Evolutionary conservation across 2,329 filamentous ascomycete species (phyloP).

Genomic region (Paraphaeosphaeria minitans): DNA sequence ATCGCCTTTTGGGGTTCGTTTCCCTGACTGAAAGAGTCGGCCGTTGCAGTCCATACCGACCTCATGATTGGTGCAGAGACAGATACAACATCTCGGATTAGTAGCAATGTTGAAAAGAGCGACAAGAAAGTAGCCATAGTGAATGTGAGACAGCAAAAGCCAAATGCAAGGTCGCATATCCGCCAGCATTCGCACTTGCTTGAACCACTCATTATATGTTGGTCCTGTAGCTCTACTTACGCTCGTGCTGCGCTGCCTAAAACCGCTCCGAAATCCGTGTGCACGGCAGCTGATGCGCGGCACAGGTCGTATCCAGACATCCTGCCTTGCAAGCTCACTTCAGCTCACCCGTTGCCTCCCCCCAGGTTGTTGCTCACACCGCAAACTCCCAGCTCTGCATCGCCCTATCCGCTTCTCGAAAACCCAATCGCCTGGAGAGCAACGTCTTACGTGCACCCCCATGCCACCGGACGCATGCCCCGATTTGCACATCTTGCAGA

Average conservation of each 20-base stretch:
- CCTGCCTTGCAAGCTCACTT: conserved; percentile 1
- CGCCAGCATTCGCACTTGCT: neutral
- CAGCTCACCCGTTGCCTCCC: neutral
- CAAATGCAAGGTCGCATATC: neutral
- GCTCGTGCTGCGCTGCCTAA: neutral
- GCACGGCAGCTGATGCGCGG: conserved; percentile 1
- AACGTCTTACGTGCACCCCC: conserved; percentile 4
- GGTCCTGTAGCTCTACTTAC: neutral
- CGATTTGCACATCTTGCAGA: neutral
- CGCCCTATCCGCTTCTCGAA: neutral
- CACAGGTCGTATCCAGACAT: neutral
- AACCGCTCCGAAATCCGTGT: neutral
- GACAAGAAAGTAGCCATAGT: conserved; percentile 12
- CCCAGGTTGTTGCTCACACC: conserved; percentile 1
- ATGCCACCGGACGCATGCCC: neutral
- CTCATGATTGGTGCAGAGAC: conserved; percentile 26
- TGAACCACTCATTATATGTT: neutral
- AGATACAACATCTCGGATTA: conserved; percentile 14
- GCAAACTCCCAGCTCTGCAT: neutral
- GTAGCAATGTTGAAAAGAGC: conserved; percentile 7
- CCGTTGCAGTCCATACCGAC: conserved; percentile 32
- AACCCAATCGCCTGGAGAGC: neutral
- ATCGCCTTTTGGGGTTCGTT: conserved; percentile 34
- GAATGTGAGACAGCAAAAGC: neutral
- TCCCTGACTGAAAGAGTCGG: conserved; percentile 30